phyloP scores from a whole-genome alignment of 345 rosid genomes.

The Brassica nigra region DNA sequence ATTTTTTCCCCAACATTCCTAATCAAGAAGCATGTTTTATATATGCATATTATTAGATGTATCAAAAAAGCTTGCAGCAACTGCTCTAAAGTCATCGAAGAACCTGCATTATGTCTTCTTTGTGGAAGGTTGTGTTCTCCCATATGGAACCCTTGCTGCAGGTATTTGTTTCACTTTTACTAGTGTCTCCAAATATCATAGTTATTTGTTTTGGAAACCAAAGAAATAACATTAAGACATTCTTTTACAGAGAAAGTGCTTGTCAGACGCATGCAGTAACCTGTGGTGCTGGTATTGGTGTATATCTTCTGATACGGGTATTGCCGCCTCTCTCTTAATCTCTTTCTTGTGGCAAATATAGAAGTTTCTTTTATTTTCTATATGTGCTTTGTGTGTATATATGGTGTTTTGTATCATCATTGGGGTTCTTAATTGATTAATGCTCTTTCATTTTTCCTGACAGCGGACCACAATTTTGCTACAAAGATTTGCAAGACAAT shows the following conservation, averaged over 20 bases:
- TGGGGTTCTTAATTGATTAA: constrained; percentile 17
- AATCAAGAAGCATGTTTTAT: constrained; percentile 13
- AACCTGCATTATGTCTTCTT: constrained; percentile 83
- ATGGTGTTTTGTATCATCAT: constrained; percentile 7
- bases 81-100: constrained; percentile 57
- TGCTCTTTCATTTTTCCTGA: constrained; percentile 7
- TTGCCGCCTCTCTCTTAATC: not conserved
- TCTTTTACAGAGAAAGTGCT: constrained; percentile 57
- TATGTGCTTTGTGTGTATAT: not conserved
- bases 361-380: not conserved
- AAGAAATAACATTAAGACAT: not conserved
- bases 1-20: not conserved
- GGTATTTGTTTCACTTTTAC: constrained; percentile 46
- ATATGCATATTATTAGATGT: constrained; percentile 49
- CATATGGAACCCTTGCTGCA: constrained; percentile 79
- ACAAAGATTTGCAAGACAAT: constrained; percentile 76
- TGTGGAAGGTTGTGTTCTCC: constrained; percentile 92
- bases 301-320: constrained; percentile 84
- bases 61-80: constrained; percentile 67
- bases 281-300: constrained; percentile 89
- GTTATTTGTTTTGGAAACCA: not conserved
- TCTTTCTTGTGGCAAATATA: not conserved
- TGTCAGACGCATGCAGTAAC: constrained; percentile 67
- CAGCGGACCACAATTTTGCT: constrained; percentile 84
- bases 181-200: constrained; percentile 19